A percentile compares a stretch with the other conserved stretches of the same genome.
These are phyloP conservation scores for Plectosphaerella plurivora DNA, from an alignment of 2,329 filamentous ascomycete genomes.

Conservation along the genomic window DNA sequence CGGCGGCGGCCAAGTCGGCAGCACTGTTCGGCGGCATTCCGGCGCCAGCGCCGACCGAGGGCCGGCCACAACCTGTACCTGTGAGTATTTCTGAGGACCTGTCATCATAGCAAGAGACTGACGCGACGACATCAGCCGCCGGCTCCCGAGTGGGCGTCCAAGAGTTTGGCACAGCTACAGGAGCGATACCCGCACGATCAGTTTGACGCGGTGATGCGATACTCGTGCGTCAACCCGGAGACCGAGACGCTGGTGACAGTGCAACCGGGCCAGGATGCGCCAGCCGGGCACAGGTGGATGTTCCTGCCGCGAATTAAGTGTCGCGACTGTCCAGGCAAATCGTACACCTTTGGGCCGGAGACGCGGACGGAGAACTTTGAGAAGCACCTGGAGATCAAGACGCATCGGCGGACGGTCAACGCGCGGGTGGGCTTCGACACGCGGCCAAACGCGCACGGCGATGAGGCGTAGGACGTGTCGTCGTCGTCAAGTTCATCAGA, in stretches of 20 bases:
- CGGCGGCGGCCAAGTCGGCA: slow-evolving; percentile 33
- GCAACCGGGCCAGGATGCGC: slow-evolving; percentile 42
- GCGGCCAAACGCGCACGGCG: slow-evolving; percentile 3
- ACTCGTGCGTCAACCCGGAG: slow-evolving; percentile 70
- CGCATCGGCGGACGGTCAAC: slow-evolving; percentile 67
- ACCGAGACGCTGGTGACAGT: slow-evolving; percentile 62
- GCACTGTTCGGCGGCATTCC: slow-evolving; percentile 56
- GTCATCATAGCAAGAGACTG: background rate
- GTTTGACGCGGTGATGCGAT: slow-evolving; percentile 90
- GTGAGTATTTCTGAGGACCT: slow-evolving; percentile 45
- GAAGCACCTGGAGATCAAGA: slow-evolving; percentile 81
- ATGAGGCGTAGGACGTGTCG: too few species aligned
- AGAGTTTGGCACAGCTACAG: slow-evolving; percentile 66
- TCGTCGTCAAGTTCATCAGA: too few species aligned
- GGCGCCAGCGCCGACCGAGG: slow-evolving; percentile 57
- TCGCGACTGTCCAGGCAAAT: slow-evolving; percentile 85
- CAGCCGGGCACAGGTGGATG: slow-evolving; percentile 67
- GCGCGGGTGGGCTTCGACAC: slow-evolving; percentile 21
- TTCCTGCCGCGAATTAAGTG: slow-evolving; percentile 89
- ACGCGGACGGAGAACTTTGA: slow-evolving; percentile 88
- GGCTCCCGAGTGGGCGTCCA: slow-evolving; percentile 78
- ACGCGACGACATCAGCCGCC: slow-evolving; percentile 56
- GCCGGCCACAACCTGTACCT: slow-evolving; percentile 49
- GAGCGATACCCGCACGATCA: slow-evolving; percentile 73
- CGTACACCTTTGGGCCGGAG: slow-evolving; percentile 86